Evolutionary conservation across 352 stramenopile genomes (phyloP).

Genomic region (Phytophthora ohioensis): DNA sequence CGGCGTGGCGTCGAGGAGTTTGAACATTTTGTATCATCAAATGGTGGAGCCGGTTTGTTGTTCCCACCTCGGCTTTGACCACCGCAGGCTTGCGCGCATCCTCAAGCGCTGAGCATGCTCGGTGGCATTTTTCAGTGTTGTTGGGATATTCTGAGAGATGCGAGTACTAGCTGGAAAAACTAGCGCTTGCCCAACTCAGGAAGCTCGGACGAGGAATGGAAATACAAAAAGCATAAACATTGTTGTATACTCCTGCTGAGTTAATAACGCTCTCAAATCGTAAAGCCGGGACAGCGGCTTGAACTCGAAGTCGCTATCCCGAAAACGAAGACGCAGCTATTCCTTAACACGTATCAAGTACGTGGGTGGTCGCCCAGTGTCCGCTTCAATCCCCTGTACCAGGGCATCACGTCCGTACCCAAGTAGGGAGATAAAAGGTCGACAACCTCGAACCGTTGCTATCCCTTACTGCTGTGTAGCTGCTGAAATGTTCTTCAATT

Average conservation of each 20-base stretch:
- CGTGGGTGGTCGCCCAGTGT: constrained; percentile 10
- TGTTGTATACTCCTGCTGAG: constrained; percentile 20
- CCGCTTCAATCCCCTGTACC: neutral
- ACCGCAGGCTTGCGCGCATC: neutral
- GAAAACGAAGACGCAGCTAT: constrained; percentile 4
- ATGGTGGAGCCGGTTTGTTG: neutral
- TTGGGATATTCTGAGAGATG: neutral
- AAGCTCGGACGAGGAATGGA: constrained; percentile 4
- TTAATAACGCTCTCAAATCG: neutral
- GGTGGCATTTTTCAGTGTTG: neutral
- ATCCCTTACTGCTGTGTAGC: constrained; percentile 9
- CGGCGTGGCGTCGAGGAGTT: neutral
- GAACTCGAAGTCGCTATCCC: constrained; percentile 15
- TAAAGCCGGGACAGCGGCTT: constrained; percentile 11
- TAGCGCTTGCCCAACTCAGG: constrained; percentile 19
- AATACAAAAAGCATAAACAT: constrained; percentile 21
- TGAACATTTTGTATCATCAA: too few relatives aligned
- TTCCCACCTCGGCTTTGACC: neutral
- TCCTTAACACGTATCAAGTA: constrained; percentile 14
- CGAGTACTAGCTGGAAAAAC: constrained; percentile 9
- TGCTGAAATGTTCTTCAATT: constrained; percentile 27
- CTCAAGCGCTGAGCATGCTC: constrained; percentile 1
- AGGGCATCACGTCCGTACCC: constrained; percentile 12
- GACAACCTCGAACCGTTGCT: constrained; percentile 8
- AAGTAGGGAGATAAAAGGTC: constrained; percentile 12